Conservation (phyloP, 208 protist species). For the Spironucleus salmonicida region DNA sequence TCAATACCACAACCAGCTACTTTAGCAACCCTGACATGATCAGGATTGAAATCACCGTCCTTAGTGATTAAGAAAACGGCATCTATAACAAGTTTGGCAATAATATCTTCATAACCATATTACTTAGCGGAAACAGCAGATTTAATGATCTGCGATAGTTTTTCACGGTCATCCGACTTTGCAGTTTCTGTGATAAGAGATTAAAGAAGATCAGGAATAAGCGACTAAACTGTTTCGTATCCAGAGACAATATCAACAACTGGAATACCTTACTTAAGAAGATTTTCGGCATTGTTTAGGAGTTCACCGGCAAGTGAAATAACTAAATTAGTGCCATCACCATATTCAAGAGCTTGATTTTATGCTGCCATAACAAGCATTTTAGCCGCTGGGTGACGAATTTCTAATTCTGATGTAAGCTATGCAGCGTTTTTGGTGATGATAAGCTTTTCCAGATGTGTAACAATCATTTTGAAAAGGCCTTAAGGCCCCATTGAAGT, state of each 20-base stretch:
- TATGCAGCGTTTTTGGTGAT: slow-evolving; percentile 97
- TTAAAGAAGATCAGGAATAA: background rate
- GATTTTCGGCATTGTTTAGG: slow-evolving; percentile 76
- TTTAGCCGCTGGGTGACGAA: slow-evolving; percentile 92
- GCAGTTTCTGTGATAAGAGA: too few relatives aligned
- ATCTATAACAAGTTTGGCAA: slow-evolving; percentile 20
- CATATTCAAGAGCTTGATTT: slow-evolving; percentile 86
- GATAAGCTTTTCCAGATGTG: slow-evolving; percentile 96
- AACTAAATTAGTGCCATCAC: slow-evolving; percentile 96
- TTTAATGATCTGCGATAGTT: background rate
- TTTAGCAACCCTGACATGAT: slow-evolving; percentile 32
- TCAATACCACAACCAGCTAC: slow-evolving; percentile 25
- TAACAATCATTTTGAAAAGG: slow-evolving; percentile 94
- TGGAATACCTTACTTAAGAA: slow-evolving; percentile 87
- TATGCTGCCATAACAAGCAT: slow-evolving; percentile 91
- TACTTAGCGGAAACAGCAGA: slow-evolving; percentile 26
- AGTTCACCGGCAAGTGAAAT: slow-evolving; percentile 91
- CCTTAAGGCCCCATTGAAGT: slow-evolving; percentile 39
- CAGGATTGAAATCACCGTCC: slow-evolving; percentile 32
- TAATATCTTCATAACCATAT: slow-evolving; percentile 31
- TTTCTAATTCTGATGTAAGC: slow-evolving; percentile 93
- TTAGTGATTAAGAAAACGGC: background rate
- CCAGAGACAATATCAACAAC: slow-evolving; percentile 88
- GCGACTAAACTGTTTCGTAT: slow-evolving; percentile 70
- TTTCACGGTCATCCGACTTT: too few relatives aligned